Evolutionary conservation across 2,329 filamentous ascomycete genomes (phyloP), one percentile per base, ranked within the genome.

Genomic region (Metarhizium anisopliae): DNA sequence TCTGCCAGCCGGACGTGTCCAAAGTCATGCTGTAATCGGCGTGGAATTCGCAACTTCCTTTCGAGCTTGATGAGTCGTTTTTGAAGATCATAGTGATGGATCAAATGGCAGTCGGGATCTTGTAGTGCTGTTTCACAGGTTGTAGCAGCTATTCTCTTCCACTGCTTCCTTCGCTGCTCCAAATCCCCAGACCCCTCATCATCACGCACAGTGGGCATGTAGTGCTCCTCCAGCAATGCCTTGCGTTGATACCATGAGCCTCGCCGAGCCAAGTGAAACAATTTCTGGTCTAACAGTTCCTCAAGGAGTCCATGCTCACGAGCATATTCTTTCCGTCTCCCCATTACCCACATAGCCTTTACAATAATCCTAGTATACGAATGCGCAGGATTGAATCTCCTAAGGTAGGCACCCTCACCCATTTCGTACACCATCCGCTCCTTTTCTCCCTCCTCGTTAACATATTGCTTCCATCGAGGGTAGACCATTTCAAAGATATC

Each of bases 231-330:
- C 2, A 99, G 71, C 1, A 99, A 75, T 1, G 93, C 94, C 71
- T 95, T 96, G 20, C 94, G 88, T 66, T 96, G 92, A 67, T 97
- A 97, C 94, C 94, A 99, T 0, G 85, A 83, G 0, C 94, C 94
- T 47, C 94, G 83, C 32, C 92, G 82, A 1, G 91, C 84, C 47
- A 88, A 79, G 64, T 97, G 92, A 64, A 97, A 97, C 0, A 96
- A 78, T 4, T 81, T 81, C 67, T 99, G 94, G 3, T 74, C 73
- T 0, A 99, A 81, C 3, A 99, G 79, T 64, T 94, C 89, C 0
- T 72, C 77, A 1, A 96, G 73, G 0, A 96, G 73, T 2, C 78
- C 73, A 65, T 96, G 85, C 66, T 99, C 94, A 30, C 83, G 81
- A 55, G 77, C 77, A 67, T 97, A 84, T 51, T 91, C 77, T 66